These are phyloP conservation scores for Colletotrichum spinosum DNA, from an alignment of 2,329 filamentous ascomycete species.

Conservation along the genomic window DNA sequence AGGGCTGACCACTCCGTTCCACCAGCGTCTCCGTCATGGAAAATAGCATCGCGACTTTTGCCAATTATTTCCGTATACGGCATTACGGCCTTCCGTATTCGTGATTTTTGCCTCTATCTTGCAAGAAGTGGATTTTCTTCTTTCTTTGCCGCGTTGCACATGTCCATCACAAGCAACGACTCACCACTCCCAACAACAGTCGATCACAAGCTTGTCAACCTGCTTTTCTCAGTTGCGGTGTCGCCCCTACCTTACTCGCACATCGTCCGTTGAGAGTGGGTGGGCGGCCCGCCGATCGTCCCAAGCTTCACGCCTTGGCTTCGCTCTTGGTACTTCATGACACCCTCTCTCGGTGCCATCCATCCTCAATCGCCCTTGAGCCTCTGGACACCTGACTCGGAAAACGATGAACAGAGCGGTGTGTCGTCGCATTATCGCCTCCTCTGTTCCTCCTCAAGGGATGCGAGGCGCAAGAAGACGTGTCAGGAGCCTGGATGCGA, in stretches of 20 bases:
- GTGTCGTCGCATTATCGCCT: constrained; percentile 4
- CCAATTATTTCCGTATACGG: constrained; percentile 1
- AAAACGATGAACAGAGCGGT: constrained; percentile 13
- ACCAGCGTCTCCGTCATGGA: constrained; percentile 18
- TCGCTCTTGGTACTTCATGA: neutral
- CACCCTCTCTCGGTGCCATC: constrained; percentile 3
- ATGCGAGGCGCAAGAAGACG: constrained; percentile 17
- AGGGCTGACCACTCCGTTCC: constrained; percentile 26
- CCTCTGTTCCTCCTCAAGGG: constrained; percentile 8
- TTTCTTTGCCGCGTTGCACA: too few species aligned
- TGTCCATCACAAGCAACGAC: too few species aligned
- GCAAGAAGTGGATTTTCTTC: too few species aligned
- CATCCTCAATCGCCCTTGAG: constrained; percentile 19
- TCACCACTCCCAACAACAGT: too few species aligned
- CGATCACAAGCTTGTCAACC: too few species aligned
- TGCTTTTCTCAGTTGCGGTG: too few species aligned
- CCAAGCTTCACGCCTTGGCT: constrained; percentile 26
- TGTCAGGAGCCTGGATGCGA: constrained; percentile 9
- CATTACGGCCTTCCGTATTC: constrained; percentile 2
- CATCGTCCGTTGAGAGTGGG: neutral
- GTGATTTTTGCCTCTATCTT: too few species aligned
- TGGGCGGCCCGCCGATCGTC: constrained; percentile 19
- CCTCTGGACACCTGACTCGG: constrained; percentile 28
- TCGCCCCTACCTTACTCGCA: too few species aligned
- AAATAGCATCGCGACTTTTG: constrained; percentile 15